These are phyloP conservation scores for Hypoxylon perforatum DNA, from an alignment of 495 filamentous ascomycete genomes.

Conservation along the genomic window DNA sequence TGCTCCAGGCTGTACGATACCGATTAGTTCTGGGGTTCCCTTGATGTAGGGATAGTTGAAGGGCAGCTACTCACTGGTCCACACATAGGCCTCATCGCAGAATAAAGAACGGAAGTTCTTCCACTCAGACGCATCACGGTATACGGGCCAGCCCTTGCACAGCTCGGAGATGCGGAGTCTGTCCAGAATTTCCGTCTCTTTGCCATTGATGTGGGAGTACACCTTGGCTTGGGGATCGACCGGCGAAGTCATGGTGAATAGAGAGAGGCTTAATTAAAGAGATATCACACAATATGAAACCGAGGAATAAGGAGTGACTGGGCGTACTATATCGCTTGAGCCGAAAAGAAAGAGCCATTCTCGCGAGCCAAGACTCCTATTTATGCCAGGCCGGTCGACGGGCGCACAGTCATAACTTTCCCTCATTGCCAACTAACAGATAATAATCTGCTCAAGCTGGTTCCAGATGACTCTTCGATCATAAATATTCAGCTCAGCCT, in stretches of 20 bases:
- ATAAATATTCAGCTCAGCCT: background rate
- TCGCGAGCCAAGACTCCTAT: no score
- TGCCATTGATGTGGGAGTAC: conserved; percentile 69
- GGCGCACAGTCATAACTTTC: background rate
- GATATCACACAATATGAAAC: background rate
- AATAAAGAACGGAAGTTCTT: conserved; percentile 72
- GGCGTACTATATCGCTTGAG: no score
- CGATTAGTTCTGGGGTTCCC: conserved; percentile 3
- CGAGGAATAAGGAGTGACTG: background rate
- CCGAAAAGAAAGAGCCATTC: no score
- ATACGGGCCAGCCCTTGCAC: conserved; percentile 76
- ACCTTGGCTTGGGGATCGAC: conserved; percentile 52
- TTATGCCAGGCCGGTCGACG: background rate
- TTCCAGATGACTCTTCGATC: background rate
- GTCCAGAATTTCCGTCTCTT: conserved; percentile 57
- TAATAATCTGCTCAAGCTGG: conserved; percentile 21
- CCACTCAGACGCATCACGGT: conserved; percentile 74
- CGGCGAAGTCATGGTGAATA: conserved; percentile 54
- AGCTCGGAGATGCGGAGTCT: conserved; percentile 68
- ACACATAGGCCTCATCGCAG: conserved; percentile 67
- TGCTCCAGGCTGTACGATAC: conserved; percentile 63
- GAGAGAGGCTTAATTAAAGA: background rate
- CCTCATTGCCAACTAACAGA: conserved; percentile 9
- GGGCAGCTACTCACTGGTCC: conserved; percentile 60
- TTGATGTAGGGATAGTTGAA: background rate